Conservation (phyloP, 768 basidiomycete genomes). For the Termitomyces sp. region DNA sequence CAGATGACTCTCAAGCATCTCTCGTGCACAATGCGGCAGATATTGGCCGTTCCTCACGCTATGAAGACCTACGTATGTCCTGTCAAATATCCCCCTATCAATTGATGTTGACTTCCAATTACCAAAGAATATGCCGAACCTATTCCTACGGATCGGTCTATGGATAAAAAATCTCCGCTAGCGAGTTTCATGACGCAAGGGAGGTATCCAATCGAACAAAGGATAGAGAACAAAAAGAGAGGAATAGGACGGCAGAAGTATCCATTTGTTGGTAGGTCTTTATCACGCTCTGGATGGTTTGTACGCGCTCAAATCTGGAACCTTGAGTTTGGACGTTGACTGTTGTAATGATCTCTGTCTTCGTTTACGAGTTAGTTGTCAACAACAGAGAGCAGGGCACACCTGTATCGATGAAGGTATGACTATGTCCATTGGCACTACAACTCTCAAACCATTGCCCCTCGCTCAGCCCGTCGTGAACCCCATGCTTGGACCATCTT, state of each 20-base stretch:
- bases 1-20: slow-evolving; percentile 27
- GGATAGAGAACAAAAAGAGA: slow-evolving; percentile 83
- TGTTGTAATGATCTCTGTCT: slow-evolving; percentile 60
- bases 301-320: slow-evolving; percentile 9
- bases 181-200: slow-evolving; percentile 37
- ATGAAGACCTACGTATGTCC: slow-evolving; percentile 53
- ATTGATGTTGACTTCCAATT: not conserved
- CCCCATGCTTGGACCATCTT: slow-evolving; percentile 88
- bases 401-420: slow-evolving; percentile 79
- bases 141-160: slow-evolving; percentile 17
- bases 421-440: slow-evolving; percentile 3
- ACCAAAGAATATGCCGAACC: slow-evolving; percentile 65
- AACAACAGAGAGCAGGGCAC: slow-evolving; percentile 75
- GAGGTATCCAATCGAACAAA: slow-evolving; percentile 64
- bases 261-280: slow-evolving; percentile 62
- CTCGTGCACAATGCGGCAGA: slow-evolving; percentile 44
- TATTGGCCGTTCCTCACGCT: slow-evolving; percentile 30
- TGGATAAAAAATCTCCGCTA: slow-evolving; percentile 38
- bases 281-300: not conserved
- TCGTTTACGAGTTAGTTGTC: slow-evolving; percentile 82
- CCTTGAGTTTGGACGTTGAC: slow-evolving; percentile 57
- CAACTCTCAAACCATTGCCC: not conserved
- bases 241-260: slow-evolving; percentile 80
- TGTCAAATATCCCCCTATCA: not conserved
- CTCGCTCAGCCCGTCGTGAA: slow-evolving; percentile 66